These are phyloP conservation scores for Sherardia arvensis DNA, from an alignment of 257 asterid genomes.

Conservation along the genomic window DNA sequence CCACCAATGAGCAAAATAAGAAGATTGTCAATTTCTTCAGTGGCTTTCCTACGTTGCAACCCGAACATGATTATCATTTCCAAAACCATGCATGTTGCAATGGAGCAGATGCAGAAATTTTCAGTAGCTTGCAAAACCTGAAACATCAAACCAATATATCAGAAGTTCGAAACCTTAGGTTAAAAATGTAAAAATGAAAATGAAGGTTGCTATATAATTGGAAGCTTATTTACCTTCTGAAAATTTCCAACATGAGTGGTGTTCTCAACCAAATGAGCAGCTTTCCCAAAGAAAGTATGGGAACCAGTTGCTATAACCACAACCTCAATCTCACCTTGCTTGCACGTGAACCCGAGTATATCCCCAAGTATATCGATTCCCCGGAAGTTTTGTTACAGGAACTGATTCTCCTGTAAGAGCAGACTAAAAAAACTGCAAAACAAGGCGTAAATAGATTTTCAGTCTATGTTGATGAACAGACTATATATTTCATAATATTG, in stretches of 20 bases:
- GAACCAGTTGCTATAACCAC: conserved; percentile 34
- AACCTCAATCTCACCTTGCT: conserved; percentile 35
- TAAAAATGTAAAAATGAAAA: not conserved
- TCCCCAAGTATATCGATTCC: conserved; percentile 26
- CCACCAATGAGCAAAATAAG: conserved; percentile 34
- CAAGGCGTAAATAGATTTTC: too few species aligned
- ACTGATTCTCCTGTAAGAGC: conserved; percentile 39
- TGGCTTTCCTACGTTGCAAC: conserved; percentile 14
- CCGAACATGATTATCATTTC: conserved; percentile 25
- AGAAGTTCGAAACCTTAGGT: not conserved
- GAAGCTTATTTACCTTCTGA: conserved; percentile 18
- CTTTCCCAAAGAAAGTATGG: conserved; percentile 36
- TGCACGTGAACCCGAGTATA: conserved; percentile 34
- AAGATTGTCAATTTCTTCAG: conserved; percentile 26
- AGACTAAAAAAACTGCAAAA: conserved; percentile 20
- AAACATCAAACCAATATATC: conserved; percentile 4
- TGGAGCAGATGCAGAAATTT: conserved; percentile 37
- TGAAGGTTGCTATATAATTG: too few species aligned
- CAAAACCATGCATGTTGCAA: conserved; percentile 27
- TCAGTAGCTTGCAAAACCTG: conserved; percentile 33
- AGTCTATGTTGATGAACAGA: too few species aligned
- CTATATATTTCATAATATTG: too few species aligned
- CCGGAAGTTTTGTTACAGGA: conserved; percentile 33
- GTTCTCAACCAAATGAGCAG: conserved; percentile 34
- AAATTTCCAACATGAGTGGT: conserved; percentile 34